These are phyloP conservation scores for Dactylellina parvicollis DNA, from an alignment of 2,329 filamentous ascomycete genomes.

Conservation along the genomic window DNA sequence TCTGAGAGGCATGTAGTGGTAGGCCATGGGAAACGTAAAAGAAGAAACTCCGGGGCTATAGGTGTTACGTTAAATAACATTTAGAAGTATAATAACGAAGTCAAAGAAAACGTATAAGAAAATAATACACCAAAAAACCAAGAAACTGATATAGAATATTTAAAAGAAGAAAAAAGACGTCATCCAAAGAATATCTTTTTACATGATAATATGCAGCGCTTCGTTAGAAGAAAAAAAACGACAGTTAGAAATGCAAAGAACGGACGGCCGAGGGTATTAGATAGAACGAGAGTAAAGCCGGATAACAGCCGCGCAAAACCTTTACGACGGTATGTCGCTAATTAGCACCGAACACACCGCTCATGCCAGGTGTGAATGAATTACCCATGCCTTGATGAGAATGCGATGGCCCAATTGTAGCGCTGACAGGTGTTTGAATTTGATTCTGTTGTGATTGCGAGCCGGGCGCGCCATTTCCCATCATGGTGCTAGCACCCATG, in stretches of 20 bases:
- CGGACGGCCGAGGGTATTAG: slow-evolving; percentile 30
- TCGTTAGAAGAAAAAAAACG: slow-evolving; percentile 9
- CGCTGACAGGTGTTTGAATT: slow-evolving; percentile 27
- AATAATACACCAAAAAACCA: slow-evolving; percentile 1
- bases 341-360: slow-evolving; percentile 35
- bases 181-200: slow-evolving; percentile 42
- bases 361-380: slow-evolving; percentile 28
- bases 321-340: slow-evolving; percentile 4
- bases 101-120: slow-evolving; percentile 19
- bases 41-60: slow-evolving; percentile 48
- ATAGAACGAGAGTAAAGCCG: slow-evolving; percentile 6
- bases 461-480: slow-evolving; percentile 4
- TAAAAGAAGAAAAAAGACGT: not conserved
- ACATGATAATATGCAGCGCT: slow-evolving; percentile 52
- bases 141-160: slow-evolving; percentile 17
- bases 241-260: slow-evolving; percentile 19
- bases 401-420: slow-evolving; percentile 31
- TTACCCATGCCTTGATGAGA: slow-evolving; percentile 12
- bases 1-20: slow-evolving; percentile 9
- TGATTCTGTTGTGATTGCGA: slow-evolving; percentile 5
- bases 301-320: not conserved
- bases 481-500: slow-evolving; percentile 55
- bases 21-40: slow-evolving; percentile 10
- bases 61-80: slow-evolving; percentile 14
- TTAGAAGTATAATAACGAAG: not conserved